Percentiles rank a stretch among this genome's conserved stretches.
Evolutionary conservation across 495 filamentous ascomycete genomes (phyloP).

Genomic region (Immersiella caudata): DNA sequence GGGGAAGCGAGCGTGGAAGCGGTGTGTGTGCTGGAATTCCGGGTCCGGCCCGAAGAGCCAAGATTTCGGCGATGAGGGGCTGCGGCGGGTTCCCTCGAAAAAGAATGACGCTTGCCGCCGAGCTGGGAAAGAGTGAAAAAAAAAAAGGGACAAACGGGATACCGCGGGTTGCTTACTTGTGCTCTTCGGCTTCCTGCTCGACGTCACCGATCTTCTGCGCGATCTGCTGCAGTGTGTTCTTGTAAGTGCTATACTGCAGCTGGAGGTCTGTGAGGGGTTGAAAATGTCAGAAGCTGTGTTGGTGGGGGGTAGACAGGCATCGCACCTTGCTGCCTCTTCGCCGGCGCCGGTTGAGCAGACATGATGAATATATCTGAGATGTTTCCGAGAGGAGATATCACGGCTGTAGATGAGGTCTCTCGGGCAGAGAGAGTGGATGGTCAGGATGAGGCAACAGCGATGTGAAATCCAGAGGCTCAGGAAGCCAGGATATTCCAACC

Average conservation of each 20-base stretch:
- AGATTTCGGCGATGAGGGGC: slow-evolving; percentile 5
- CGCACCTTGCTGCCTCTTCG: slow-evolving; percentile 85
- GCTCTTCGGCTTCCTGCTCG: slow-evolving; percentile 95
- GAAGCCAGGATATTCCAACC: neutral
- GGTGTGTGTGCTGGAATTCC: slow-evolving; percentile 36
- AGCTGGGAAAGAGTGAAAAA: slow-evolving; percentile 11
- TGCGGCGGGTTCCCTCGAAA: slow-evolving; percentile 17
- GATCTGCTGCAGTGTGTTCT: slow-evolving; percentile 89
- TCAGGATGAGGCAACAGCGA: neutral
- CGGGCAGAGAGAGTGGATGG: neutral
- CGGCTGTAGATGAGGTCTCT: neutral
- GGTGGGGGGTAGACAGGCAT: neutral
- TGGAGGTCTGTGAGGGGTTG: slow-evolving; percentile 76
- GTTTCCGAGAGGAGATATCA: neutral
- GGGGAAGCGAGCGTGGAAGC: slow-evolving; percentile 27
- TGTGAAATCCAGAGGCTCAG: neutral
- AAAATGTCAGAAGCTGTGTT: slow-evolving; percentile 26
- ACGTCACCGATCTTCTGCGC: slow-evolving; percentile 96
- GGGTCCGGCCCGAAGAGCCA: neutral
- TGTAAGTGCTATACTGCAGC: slow-evolving; percentile 90
- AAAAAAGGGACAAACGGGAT: neutral
- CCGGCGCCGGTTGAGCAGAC: slow-evolving; percentile 47
- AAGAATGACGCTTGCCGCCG: slow-evolving; percentile 15
- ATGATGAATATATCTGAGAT: slow-evolving; percentile 28
- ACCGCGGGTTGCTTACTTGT: slow-evolving; percentile 70